Evolutionary conservation across 257 asterid species (phyloP).

Genomic region (Knoxia roxburghii): DNA sequence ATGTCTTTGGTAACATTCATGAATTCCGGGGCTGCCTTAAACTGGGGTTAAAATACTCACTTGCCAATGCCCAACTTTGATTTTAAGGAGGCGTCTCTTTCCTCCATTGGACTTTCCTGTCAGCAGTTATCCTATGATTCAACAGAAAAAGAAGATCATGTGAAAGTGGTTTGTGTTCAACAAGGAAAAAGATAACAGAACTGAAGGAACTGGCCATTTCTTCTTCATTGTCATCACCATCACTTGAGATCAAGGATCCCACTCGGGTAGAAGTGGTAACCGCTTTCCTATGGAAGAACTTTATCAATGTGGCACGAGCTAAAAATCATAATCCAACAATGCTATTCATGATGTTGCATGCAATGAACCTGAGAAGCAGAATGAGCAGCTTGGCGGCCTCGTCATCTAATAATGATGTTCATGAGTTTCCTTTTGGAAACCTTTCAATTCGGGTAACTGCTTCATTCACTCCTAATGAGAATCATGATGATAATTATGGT

Average conservation of each 20-base stretch:
- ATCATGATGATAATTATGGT: neutral
- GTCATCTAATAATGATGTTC: neutral
- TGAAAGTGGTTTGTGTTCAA: conserved; percentile 24
- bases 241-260: conserved; percentile 20
- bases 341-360: neutral
- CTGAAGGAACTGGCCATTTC: conserved; percentile 12
- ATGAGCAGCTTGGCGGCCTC: conserved; percentile 2
- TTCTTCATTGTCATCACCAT: neutral
- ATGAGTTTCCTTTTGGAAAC: conserved; percentile 22
- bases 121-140: neutral
- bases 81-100: neutral
- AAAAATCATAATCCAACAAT: neutral
- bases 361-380: conserved; percentile 21
- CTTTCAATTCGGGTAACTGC: neutral
- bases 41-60: neutral
- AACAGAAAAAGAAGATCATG: neutral
- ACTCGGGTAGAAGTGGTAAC: conserved; percentile 40
- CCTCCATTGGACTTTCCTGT: neutral
- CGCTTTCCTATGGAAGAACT: conserved; percentile 27
- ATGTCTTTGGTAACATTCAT: neutral
- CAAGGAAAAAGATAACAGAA: conserved; percentile 18
- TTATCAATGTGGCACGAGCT: conserved; percentile 1
- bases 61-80: neutral
- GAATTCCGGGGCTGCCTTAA: neutral
- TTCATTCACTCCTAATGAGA: neutral